phyloP scores from a whole-genome alignment of 768 basidiomycete genomes.

The Rhodocollybia butyracea region DNA sequence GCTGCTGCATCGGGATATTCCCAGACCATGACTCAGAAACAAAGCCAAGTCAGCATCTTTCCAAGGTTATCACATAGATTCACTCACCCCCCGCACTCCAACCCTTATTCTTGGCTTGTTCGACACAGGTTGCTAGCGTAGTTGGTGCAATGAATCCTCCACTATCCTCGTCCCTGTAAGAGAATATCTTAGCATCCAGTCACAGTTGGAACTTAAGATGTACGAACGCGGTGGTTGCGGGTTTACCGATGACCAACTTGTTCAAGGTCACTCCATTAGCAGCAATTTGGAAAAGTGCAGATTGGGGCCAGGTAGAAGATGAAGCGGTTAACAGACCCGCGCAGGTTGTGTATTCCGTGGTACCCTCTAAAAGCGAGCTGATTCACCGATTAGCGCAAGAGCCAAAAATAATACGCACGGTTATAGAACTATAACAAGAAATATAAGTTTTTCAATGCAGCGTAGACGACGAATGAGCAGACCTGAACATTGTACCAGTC shows the following conservation, averaged over 20 bases:
- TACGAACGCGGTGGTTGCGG: constrained; percentile 35
- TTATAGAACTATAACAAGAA: constrained; percentile 37
- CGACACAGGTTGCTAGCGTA: constrained; percentile 58
- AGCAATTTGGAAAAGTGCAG: constrained; percentile 58
- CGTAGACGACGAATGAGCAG: constrained; percentile 20
- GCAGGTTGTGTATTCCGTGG: constrained; percentile 63
- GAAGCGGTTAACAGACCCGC: constrained; percentile 54
- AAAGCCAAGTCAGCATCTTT: background rate
- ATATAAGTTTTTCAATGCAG: background rate
- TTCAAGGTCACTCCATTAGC: constrained; percentile 51
- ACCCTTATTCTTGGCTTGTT: constrained; percentile 54
- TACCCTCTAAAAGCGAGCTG: constrained; percentile 46
- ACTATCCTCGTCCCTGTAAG: constrained; percentile 37
- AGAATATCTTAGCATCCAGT: background rate
- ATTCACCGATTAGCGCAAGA: background rate
- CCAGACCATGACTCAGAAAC: constrained; percentile 28
- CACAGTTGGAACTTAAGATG: background rate
- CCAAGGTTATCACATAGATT: constrained; percentile 4
- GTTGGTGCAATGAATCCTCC: constrained; percentile 62
- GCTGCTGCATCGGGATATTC: constrained; percentile 38
- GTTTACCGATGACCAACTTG: constrained; percentile 80
- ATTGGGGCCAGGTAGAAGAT: constrained; percentile 57
- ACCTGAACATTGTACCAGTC: constrained; percentile 65
- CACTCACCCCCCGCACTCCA: constrained; percentile 53
- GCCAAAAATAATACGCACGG: constrained; percentile 25